Conservation (phyloP, 345 rosid genomes). For the Turritis glabra region DNA sequence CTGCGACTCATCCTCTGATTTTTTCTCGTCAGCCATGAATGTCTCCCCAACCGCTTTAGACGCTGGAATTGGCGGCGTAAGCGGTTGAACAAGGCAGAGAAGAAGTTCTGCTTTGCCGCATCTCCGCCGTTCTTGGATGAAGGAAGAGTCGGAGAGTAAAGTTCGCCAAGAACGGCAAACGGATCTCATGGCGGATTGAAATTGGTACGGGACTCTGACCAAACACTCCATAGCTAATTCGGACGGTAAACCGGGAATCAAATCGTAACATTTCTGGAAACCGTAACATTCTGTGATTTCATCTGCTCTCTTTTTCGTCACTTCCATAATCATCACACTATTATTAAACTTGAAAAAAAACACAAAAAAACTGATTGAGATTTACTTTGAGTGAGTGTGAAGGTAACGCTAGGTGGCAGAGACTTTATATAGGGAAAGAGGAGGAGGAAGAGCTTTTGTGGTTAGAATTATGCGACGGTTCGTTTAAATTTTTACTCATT, state of each 20-base stretch:
- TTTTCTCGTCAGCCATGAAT: background rate
- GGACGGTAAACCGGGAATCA: slow-evolving; percentile 56
- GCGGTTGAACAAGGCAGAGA: slow-evolving; percentile 54
- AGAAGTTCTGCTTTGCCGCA: slow-evolving; percentile 48
- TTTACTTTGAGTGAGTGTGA: background rate
- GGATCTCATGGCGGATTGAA: slow-evolving; percentile 46
- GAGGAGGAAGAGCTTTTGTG: background rate
- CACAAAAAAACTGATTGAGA: background rate
- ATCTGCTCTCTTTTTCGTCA: background rate
- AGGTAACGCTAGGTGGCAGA: background rate
- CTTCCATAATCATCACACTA: background rate
- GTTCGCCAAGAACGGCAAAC: slow-evolving; percentile 49
- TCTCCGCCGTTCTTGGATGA: slow-evolving; percentile 38
- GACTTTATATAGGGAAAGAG: background rate
- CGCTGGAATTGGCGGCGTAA: slow-evolving; percentile 8
- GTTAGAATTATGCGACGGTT: slow-evolving; percentile 3
- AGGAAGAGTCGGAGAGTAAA: slow-evolving; percentile 44
- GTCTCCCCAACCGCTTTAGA: slow-evolving; percentile 9
- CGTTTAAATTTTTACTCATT: background rate
- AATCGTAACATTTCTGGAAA: slow-evolving; percentile 2
- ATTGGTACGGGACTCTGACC: slow-evolving; percentile 50
- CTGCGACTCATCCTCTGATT: background rate
- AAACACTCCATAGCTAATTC: slow-evolving; percentile 56
- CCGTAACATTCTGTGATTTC: no score
- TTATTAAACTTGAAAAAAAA: no score